Conservation (phyloP, 495 filamentous ascomycete species). For the Penicillium dipodomyicola region DNA sequence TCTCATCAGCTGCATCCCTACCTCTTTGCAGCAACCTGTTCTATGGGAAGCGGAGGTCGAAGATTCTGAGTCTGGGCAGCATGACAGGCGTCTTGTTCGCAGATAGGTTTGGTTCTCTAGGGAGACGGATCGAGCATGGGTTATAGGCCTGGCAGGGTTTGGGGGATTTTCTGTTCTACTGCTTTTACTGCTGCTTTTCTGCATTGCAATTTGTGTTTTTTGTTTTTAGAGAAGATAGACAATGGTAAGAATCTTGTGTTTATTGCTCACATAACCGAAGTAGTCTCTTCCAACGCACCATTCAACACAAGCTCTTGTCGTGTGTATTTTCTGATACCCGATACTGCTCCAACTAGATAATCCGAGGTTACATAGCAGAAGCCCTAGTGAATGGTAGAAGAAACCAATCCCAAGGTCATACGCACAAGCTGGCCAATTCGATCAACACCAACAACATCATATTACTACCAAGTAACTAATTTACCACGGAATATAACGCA, state of each 20-base stretch:
- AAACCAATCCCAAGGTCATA: not conserved
- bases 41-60: not conserved
- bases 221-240: not conserved
- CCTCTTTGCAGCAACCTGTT: not conserved
- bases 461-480: conserved; percentile 1
- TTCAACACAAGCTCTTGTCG: not conserved
- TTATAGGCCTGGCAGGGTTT: not conserved
- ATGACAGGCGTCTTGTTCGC: not conserved
- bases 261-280: too few species aligned
- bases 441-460: not conserved
- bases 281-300: not conserved
- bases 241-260: too few species aligned
- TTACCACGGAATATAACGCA: too few species aligned
- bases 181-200: not conserved
- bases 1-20: conserved; percentile 4
- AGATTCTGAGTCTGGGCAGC: not conserved
- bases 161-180: not conserved
- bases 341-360: not conserved
- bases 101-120: not conserved
- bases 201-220: not conserved
- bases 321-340: not conserved
- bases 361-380: too few species aligned
- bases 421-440: not conserved
- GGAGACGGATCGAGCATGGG: not conserved
- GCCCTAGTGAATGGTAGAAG: not conserved